A percentile compares a stretch with the other conserved stretches of the same genome.
These are phyloP conservation scores for Chaetomidium leptoderma DNA, from an alignment of 495 filamentous ascomycete species.

Conservation along the genomic window DNA sequence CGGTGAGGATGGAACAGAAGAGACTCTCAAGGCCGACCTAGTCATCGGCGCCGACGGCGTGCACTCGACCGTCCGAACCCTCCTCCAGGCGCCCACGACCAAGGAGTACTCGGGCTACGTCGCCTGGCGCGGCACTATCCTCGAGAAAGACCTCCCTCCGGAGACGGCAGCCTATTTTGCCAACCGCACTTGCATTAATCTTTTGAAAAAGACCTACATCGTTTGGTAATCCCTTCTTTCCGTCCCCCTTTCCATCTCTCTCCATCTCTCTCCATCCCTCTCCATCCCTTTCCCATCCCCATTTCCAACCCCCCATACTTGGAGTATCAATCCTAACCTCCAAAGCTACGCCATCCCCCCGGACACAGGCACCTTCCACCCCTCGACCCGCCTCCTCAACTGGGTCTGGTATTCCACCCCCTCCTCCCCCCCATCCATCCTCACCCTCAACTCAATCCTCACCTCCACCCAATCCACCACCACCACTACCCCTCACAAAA, in stretches of 20 bases:
- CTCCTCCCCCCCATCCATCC: constrained; percentile 27
- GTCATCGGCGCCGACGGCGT: constrained; percentile 51
- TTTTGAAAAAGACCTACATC: constrained; percentile 15
- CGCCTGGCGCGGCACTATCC: constrained; percentile 48
- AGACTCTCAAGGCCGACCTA: constrained; percentile 36
- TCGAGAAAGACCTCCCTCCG: constrained; percentile 32
- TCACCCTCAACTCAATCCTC: constrained; percentile 44
- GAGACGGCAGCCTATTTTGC: constrained; percentile 32
- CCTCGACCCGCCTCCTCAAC: constrained; percentile 43
- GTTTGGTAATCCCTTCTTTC: constrained; percentile 12
- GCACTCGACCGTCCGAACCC: constrained; percentile 43
- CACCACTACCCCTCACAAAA: no score
- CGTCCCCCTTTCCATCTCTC: not conserved
- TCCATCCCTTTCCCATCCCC: not conserved
- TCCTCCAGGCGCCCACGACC: constrained; percentile 35
- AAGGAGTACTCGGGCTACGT: constrained; percentile 51
- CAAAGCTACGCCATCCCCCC: constrained; percentile 48
- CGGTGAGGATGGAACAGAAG: constrained; percentile 14
- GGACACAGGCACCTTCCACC: constrained; percentile 36
- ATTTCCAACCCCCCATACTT: not conserved
- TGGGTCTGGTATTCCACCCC: constrained; percentile 52
- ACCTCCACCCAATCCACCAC: no score
- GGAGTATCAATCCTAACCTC: no score
- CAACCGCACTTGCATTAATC: constrained; percentile 9
- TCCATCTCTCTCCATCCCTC: not conserved